These are phyloP conservation scores for Leccinum angustisporum DNA, from an alignment of 1,284 basidiomycete species.

Conservation along the genomic window DNA sequence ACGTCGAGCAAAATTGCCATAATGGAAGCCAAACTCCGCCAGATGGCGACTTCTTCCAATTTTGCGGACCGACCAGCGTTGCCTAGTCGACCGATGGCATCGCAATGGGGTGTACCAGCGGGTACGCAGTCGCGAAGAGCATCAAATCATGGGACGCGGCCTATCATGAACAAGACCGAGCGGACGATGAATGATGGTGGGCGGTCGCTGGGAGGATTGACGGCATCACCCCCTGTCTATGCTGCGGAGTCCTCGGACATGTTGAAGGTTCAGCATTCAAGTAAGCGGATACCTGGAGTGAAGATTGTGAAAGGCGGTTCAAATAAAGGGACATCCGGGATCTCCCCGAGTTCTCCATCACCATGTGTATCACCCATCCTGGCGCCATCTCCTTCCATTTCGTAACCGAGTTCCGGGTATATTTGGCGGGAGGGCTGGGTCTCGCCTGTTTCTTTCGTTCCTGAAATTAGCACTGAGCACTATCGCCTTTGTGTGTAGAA, in stretches of 20 bases:
- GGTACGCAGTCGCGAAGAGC: conserved; percentile 2
- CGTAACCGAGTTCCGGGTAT: conserved; percentile 10
- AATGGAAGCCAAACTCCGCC: conserved; percentile 91
- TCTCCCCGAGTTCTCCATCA: conserved; percentile 7
- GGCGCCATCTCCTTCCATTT: conserved; percentile 5
- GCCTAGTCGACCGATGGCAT: conserved; percentile 25
- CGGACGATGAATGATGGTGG: conserved; percentile 5
- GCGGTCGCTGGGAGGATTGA: neutral
- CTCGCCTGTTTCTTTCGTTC: conserved; percentile 4
- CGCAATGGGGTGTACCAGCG: neutral
- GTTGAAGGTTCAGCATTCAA: conserved; percentile 12
- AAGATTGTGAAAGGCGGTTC: conserved; percentile 31
- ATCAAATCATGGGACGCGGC: neutral
- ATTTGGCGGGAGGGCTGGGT: neutral
- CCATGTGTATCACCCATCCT: neutral
- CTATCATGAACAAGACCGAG: neutral
- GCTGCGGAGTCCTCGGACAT: conserved; percentile 19
- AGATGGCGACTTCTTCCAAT: conserved; percentile 55
- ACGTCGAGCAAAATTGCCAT: conserved; percentile 89
- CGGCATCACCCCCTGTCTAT: conserved; percentile 1
- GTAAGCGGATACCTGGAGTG: conserved; percentile 34
- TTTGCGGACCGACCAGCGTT: conserved; percentile 24
- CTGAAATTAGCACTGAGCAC: conserved; percentile 6
- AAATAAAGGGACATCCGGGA: conserved; percentile 12
- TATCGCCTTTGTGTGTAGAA: conserved; percentile 7